These are phyloP conservation scores for Volvox africanus DNA, from an alignment of 139 green algal species.

Conservation along the genomic window DNA sequence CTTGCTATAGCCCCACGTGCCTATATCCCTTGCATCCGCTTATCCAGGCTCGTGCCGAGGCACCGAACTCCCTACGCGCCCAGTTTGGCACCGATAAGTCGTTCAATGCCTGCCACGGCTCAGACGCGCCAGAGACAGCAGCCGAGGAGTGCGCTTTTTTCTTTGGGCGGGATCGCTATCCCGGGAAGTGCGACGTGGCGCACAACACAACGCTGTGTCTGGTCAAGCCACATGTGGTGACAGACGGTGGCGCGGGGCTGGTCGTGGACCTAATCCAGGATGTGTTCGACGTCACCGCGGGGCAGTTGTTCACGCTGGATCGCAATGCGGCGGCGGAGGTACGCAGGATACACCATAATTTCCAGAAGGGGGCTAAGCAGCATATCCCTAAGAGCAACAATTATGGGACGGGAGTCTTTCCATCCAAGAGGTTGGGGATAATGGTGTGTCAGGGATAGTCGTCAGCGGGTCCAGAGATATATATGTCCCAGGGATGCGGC, in stretches of 20 bases:
- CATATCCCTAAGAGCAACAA: too few species aligned
- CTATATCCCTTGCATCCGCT: background rate
- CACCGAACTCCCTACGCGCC: conserved; percentile 74
- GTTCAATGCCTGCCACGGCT: conserved; percentile 83
- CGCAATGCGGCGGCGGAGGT: conserved; percentile 71
- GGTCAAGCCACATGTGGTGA: conserved; percentile 82
- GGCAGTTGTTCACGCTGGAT: conserved; percentile 74
- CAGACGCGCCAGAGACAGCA: conserved; percentile 74
- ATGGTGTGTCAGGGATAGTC: too few species aligned
- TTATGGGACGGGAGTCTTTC: too few species aligned
- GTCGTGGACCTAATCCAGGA: conserved; percentile 60
- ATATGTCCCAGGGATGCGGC: too few species aligned
- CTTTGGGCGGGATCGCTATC: conserved; percentile 62
- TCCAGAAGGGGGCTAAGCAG: too few species aligned
- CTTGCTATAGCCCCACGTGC: too few species aligned
- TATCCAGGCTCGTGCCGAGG: conserved; percentile 63
- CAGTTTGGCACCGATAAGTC: conserved; percentile 72
- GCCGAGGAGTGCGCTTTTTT: conserved; percentile 77
- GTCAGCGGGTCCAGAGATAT: too few species aligned
- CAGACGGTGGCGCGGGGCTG: conserved; percentile 62
- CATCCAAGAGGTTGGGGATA: too few species aligned
- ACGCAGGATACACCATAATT: too few species aligned
- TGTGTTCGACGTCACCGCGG: conserved; percentile 71
- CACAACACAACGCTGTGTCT: conserved; percentile 70
- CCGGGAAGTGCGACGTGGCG: conserved; percentile 59